Conservation (phyloP, 2,329 filamentous ascomycete genomes). For the Exophiala aquamarina region DNA sequence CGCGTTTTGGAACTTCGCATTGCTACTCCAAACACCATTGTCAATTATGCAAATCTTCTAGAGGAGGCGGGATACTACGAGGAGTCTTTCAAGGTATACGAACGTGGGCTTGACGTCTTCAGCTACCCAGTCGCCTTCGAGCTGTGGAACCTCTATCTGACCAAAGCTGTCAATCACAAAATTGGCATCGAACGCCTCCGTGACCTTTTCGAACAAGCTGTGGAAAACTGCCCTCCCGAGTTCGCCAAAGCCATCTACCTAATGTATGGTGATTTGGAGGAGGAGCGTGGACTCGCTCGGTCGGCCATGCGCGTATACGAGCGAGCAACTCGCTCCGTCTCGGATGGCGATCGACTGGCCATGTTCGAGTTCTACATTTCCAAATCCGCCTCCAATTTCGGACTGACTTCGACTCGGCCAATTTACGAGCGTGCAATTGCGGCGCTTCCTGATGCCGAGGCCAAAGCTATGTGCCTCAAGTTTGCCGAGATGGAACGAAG, state of each 20-base stretch:
- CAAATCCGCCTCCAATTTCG: constrained; percentile 97
- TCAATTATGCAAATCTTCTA: constrained; percentile 94
- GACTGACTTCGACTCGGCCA: constrained; percentile 85
- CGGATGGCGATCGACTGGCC: constrained; percentile 89
- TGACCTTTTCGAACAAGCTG: constrained; percentile 94
- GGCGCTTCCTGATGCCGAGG: constrained; percentile 87
- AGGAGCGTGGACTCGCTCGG: constrained; percentile 88
- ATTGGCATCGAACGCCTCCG: constrained; percentile 91
- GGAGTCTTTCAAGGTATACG: constrained; percentile 97
- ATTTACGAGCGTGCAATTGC: constrained; percentile 97
- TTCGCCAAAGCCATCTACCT: constrained; percentile 95
- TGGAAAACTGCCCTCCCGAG: constrained; percentile 90
- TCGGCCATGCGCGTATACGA: constrained; percentile 99
- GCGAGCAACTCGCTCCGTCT: constrained; percentile 88
- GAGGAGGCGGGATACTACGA: constrained; percentile 96
- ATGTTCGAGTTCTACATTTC: constrained; percentile 99
- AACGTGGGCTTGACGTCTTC: constrained; percentile 95
- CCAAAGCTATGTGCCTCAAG: constrained; percentile 97
- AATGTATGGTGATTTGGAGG: constrained; percentile 97
- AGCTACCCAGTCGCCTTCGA: constrained; percentile 98
- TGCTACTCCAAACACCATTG: constrained; percentile 94
- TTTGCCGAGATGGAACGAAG: constrained; percentile 96
- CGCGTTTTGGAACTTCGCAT: constrained; percentile 97
- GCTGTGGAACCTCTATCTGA: constrained; percentile 96
- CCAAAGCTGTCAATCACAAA: constrained; percentile 93